Base-by-base conservation (phyloP, 139 green algal genomes). In the Closterium sp. region DNA sequence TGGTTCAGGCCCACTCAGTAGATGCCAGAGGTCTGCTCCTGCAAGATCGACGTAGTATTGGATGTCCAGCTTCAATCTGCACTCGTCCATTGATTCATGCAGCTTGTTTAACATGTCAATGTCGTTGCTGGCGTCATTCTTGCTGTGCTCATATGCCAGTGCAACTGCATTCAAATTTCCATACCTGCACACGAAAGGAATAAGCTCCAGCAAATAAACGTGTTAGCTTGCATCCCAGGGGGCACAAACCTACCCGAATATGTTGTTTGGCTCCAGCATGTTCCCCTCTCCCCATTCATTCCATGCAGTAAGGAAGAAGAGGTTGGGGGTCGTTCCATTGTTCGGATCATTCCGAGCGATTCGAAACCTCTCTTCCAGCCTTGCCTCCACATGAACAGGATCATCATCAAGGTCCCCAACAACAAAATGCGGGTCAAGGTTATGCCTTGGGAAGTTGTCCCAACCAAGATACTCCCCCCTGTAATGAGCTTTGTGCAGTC, bases 221-320 rank as follows among this genome's bases (percentile, higher is more conserved):
- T 90, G 32, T 35, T 69, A 35, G 55, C 31, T 35, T 28, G 28
- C 64, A 4, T 90, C 9, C 25, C n/a, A 87, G 30, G 87, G 4
- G 10, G 31, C 12, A 84, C 31, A 36, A 84, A 87, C 55, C 12
- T 87, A 90, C 87, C 87, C 87, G 28, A 90, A 90, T 7, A 90
- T 34, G 34, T 90, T 90, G 87, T 90, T 84, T 28, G 87, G 87
- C 87, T 90, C 87, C n/a, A 90, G 87, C n/a, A 86, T 85, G 87
- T 90, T 90, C 8, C 87, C 87, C 87, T 90, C 87, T 28, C 87
- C 87, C 87, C 87, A 90, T 35, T 90, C 87, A 35, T 90, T 90
- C 87, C 87, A 90, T 35, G 87, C 87, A 30, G 34, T 90, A 33
- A 90, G 87, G 21, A 90, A 32, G 87, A 90, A 90, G 87, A 90